Conservation (phyloP, 129 eudicot genomes). For the Ambrosia trifida region DNA sequence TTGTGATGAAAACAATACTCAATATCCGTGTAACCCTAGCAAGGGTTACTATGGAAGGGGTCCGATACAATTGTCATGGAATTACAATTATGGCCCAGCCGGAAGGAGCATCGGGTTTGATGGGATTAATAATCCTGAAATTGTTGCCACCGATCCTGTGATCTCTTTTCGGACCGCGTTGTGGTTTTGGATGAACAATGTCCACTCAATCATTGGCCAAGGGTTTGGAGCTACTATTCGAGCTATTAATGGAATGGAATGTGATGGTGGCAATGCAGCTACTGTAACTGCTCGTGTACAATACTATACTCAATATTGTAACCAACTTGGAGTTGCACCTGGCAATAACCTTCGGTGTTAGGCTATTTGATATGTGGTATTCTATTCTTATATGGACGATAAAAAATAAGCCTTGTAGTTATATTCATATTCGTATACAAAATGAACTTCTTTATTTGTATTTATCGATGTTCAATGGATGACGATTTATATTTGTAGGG, state of each 20-base stretch:
- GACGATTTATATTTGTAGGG: too few relatives aligned
- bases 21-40: constrained; percentile 37
- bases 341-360: constrained; percentile 39
- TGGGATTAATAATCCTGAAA: constrained; percentile 38
- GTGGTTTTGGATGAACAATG: constrained; percentile 43
- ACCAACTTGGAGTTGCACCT: constrained; percentile 37
- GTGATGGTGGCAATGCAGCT: constrained; percentile 28
- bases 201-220: constrained; percentile 33
- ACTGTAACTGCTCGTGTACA: constrained; percentile 31
- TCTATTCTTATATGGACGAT: neutral
- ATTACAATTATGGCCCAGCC: constrained; percentile 41
- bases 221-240: constrained; percentile 38
- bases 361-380: neutral
- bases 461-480: neutral
- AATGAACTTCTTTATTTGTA: neutral
- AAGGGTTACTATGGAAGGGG: constrained; percentile 44
- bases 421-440: neutral
- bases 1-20: constrained; percentile 32
- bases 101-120: constrained; percentile 39
- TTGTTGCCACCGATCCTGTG: constrained; percentile 29
- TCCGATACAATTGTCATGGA: constrained; percentile 40
- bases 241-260: constrained; percentile 37
- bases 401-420: neutral
- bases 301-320: constrained; percentile 31
- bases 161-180: constrained; percentile 35